Percentiles rank a stretch among this genome's conserved stretches.
phyloP scores from a whole-genome alignment of 2,329 filamentous ascomycete species.

The Colletotrichum somersetense region DNA sequence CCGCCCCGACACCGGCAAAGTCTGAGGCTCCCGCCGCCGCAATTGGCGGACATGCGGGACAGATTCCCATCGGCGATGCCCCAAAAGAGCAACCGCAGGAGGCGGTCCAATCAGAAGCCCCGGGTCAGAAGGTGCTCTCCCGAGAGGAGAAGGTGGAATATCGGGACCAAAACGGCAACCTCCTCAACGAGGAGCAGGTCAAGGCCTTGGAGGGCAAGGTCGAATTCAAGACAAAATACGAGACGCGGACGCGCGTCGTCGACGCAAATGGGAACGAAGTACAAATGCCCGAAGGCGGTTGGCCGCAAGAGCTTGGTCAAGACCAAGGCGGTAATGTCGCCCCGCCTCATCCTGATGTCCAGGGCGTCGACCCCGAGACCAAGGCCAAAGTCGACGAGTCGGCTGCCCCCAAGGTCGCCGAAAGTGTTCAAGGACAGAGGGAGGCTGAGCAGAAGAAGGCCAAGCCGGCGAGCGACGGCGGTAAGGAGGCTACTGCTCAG shows the following conservation, averaged over 20 bases:
- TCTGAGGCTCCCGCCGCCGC: conserved; percentile 34
- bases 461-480: conserved; percentile 72
- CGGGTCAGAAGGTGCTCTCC: conserved; percentile 63
- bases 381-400: conserved; percentile 56
- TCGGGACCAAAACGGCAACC: conserved; percentile 91
- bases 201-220: conserved; percentile 90
- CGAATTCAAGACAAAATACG: conserved; percentile 94
- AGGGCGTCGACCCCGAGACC: conserved; percentile 72
- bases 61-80: conserved; percentile 47
- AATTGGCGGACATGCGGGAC: conserved; percentile 42
- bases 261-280: conserved; percentile 86
- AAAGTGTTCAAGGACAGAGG: conserved; percentile 70
- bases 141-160: conserved; percentile 91
- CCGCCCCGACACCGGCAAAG: conserved; percentile 30
- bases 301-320: conserved; percentile 46
- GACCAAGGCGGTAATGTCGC: conserved; percentile 59
- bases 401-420: conserved; percentile 54
- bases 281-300: conserved; percentile 56
- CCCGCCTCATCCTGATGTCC: conserved; percentile 71
- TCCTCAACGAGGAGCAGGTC: conserved; percentile 87
- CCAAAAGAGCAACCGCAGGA: conserved; percentile 48
- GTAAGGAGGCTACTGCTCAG: conserved; percentile 66
- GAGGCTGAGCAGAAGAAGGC: conserved; percentile 67
- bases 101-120: conserved; percentile 61
- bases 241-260: conserved; percentile 89